Base-by-base conservation (phyloP, 805 yeast genomes). In the Lipomyces sp. region DNA sequence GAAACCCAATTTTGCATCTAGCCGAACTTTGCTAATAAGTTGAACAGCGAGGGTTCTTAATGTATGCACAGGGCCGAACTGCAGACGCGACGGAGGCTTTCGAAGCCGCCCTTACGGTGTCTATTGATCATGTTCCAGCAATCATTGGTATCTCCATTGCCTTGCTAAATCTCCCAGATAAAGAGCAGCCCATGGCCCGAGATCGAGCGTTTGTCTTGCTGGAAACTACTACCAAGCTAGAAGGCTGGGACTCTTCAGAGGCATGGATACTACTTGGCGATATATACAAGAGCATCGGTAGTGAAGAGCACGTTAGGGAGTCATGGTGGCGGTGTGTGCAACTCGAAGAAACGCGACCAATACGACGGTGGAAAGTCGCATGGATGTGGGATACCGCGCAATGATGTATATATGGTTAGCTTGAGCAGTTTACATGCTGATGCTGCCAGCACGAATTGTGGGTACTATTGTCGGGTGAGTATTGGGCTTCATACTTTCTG, bases 121-220 rank as follows among this genome's bases (percentile, higher is more conserved):
- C 70, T 13, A 60, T 68, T 18, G 71, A 68, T 53, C 60, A 66
- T 39, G 61, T 63, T 39, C 71, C 71, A 6, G 71, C 71, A 18
- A 63, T 66, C 34, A 57, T 68, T 24, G 71, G 71, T 15, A 62
- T 65, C 42, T 51, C 64, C 4, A 39, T 39, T 11, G 54, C 60
- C 7, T 55, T 68, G 24, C 56, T 65, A 34, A 50, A 48, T 18
- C 56, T 60, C 15, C 64, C 64, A 11, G 62, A 35, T 1, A 32
- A 51, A 7, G 69, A 68, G 58, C 71, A 68, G 64, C 71, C 71
- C 18, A 61, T 63, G 64, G 70, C 71, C 1, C 69, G 71, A 24
- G 71, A 68, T 34, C 69, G 71, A 15, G 71, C 71, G 30, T 37
- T 35, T 29, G 69, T 66, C 32, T 53, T 68, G 32, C 67, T 68